phyloP scores from a whole-genome alignment of 2,329 filamentous ascomycete genomes.

The Plenodomus tracheiphilus region DNA sequence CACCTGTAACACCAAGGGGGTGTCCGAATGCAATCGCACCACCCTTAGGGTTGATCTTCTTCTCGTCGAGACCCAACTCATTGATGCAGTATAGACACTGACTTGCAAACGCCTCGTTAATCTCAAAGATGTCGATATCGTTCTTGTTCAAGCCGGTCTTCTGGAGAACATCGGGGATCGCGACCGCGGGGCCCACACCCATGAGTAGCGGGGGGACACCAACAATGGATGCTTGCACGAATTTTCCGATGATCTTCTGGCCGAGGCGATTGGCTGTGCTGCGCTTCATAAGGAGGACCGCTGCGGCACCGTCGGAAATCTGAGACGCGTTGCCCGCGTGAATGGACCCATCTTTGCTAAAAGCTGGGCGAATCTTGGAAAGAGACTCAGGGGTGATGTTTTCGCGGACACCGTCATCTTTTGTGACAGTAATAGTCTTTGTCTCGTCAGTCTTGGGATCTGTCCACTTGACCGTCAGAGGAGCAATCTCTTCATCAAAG shows the following conservation, averaged over 20 bases:
- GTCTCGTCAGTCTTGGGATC: constrained; percentile 89
- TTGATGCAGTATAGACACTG: constrained; percentile 94
- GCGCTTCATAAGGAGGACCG: constrained; percentile 93
- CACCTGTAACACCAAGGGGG: constrained; percentile 91
- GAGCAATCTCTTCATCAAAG: constrained; percentile 88
- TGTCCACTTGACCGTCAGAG: constrained; percentile 82
- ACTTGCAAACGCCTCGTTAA: constrained; percentile 97
- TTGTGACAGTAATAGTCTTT: constrained; percentile 78
- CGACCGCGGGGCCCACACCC: constrained; percentile 94
- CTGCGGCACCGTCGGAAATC: constrained; percentile 90
- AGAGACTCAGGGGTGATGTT: constrained; percentile 87
- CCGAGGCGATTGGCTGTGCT: constrained; percentile 85
- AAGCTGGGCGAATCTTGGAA: constrained; percentile 87
- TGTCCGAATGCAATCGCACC: constrained; percentile 96
- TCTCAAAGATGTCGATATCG: constrained; percentile 96
- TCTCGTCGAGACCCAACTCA: constrained; percentile 76
- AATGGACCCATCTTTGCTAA: constrained; percentile 88
- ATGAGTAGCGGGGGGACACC: constrained; percentile 93
- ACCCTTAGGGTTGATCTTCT: constrained; percentile 97
- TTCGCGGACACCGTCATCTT: constrained; percentile 84
- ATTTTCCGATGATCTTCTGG: constrained; percentile 90
- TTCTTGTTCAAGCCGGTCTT: constrained; percentile 81
- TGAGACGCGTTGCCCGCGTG: constrained; percentile 96
- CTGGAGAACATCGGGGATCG: constrained; percentile 87
- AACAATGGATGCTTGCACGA: constrained; percentile 79